Base-by-base conservation (phyloP, 805 yeast genomes). In the Zygosaccharomyces bisporus region DNA sequence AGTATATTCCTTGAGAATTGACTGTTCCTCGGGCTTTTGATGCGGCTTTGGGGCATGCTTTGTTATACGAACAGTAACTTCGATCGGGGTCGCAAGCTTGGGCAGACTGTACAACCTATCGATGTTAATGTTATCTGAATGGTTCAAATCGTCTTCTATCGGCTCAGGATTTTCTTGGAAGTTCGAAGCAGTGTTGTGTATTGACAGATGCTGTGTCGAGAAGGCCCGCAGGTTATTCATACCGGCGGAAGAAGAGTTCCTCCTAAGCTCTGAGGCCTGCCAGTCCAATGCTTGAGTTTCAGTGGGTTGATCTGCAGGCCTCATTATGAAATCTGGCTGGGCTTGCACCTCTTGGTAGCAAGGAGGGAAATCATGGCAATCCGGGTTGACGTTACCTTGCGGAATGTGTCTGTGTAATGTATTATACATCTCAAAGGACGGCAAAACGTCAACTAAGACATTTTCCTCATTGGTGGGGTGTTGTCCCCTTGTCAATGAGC, bases 401-500 rank as follows among this genome's bases (percentile, higher is more conserved):
- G 64, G 74, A 51, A 55, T 73, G 63, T 53, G 75, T 38, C 64
- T 55, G 40, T 68, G 70, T 34, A 70, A 40, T 1, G 68, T 73
- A 52, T 77, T 80, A 54, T 79, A 80, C 81, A 82, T 77, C 49
- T 81, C 84, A 55, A 81, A 82, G 0, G 86, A 79, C 0, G 87
- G 89, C 27, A 82, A 59, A 2, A 81, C 75, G 52, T 81, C 86
- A 40, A 78, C 67, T 9, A 65, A 41, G 30, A 56, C 51, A 30
- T 55, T 57, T n/a, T 17, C 44, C 14, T 38, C 35, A 21, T 42
- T 36, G 9, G 14, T 25, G 19, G 31, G 20, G 23, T 21, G 32
- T 12, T 27, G 14, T 27, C n/a, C 14, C 31, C 31, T 27, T 14
- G 33, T 25, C 29, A 35, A 16, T 31, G 41, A 36, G 24, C 34